A percentile compares a stretch with the other conserved stretches of the same genome.
Conservation (phyloP, 1,284 basidiomycete species). For the Trametes pubescens region DNA sequence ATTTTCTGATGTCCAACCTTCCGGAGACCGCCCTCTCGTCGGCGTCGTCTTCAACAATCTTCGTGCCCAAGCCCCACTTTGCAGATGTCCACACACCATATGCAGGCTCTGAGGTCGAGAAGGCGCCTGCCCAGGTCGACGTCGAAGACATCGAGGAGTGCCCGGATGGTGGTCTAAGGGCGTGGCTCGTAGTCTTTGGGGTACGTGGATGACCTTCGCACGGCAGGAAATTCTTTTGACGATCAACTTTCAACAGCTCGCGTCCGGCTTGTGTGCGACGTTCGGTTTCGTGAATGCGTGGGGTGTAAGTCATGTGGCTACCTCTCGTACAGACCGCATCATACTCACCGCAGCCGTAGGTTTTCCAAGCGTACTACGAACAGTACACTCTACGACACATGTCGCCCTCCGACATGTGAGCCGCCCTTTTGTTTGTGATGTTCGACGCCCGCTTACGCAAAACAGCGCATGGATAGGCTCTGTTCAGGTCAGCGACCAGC, state of each 20-base stretch:
- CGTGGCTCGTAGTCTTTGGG: slow-evolving; percentile 50
- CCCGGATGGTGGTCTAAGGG: slow-evolving; percentile 51
- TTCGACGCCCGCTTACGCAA: neutral
- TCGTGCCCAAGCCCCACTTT: neutral
- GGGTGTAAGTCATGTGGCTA: slow-evolving; percentile 44
- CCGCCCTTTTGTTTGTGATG: slow-evolving; percentile 5
- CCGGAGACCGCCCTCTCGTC: slow-evolving; percentile 2
- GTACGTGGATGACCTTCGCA: slow-evolving; percentile 36
- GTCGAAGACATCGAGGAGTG: slow-evolving; percentile 20
- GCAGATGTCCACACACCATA: neutral
- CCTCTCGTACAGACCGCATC: no score
- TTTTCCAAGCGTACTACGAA: slow-evolving; percentile 57
- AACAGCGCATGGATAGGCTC: slow-evolving; percentile 79
- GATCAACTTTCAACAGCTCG: slow-evolving; percentile 8
- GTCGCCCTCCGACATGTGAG: slow-evolving; percentile 63
- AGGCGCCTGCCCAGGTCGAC: neutral
- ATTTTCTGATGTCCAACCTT: neutral
- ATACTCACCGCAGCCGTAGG: slow-evolving; percentile 33
- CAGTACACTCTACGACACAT: slow-evolving; percentile 43
- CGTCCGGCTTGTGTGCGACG: slow-evolving; percentile 44
- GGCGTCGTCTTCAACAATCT: slow-evolving; percentile 9
- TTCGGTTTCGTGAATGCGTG: slow-evolving; percentile 54
- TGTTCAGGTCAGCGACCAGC: slow-evolving; percentile 54
- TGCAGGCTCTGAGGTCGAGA: slow-evolving; percentile 11
- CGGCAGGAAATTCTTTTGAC: neutral